These are phyloP conservation scores for Gardenia jasminoides DNA, from an alignment of 257 asterid genomes.

Conservation along the genomic window DNA sequence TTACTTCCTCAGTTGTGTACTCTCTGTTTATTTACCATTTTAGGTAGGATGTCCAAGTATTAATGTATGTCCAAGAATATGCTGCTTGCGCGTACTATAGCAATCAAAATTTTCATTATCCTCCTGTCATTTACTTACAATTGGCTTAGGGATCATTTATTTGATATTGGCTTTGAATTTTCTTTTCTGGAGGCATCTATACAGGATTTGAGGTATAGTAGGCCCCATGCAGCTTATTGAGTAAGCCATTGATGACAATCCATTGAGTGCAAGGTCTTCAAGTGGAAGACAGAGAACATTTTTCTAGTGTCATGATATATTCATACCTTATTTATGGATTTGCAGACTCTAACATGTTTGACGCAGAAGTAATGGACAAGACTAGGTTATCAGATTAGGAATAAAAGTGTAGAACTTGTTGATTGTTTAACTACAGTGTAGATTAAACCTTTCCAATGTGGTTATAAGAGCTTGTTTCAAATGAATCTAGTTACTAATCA, in stretches of 20 bases:
- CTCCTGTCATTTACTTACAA: neutral
- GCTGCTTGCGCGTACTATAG: slow-evolving; percentile 4
- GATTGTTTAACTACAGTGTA: neutral
- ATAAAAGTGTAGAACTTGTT: neutral
- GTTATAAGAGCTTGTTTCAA: neutral
- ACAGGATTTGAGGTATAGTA: neutral
- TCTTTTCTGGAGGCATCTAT: neutral
- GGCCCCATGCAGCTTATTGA: neutral
- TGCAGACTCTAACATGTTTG: neutral
- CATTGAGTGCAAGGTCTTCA: neutral
- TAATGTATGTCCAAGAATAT: neutral
- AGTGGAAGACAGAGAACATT: neutral
- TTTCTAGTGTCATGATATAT: neutral
- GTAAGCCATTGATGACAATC: neutral
- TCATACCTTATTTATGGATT: neutral
- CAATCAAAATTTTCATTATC: neutral
- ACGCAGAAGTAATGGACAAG: neutral
- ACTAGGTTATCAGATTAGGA: neutral
- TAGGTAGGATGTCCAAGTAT: neutral
- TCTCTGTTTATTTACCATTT: neutral
- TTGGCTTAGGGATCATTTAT: neutral
- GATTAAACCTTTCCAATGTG: neutral
- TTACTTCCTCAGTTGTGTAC: neutral
- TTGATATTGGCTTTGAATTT: neutral
- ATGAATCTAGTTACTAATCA: too few relatives aligned